Percentiles rank a stretch among this genome's conserved stretches.
Evolutionary conservation across 2,329 filamentous ascomycete genomes (phyloP).

Genomic region (Sporothrix globosa): DNA sequence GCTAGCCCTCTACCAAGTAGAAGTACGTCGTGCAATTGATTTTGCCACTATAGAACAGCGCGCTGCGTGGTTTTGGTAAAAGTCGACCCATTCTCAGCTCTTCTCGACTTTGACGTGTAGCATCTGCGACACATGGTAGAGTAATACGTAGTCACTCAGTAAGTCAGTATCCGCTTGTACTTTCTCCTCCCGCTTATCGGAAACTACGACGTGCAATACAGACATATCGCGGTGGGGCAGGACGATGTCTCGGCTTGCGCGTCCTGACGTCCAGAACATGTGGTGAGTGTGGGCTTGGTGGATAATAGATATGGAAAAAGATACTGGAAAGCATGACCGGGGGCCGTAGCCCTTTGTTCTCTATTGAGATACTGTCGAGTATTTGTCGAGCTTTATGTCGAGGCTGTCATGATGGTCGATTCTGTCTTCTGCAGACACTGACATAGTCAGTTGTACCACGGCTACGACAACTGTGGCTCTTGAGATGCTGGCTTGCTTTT

Average conservation of each 20-base stretch:
- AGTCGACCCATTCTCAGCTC: too few species aligned
- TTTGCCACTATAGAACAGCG: too few species aligned
- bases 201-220: background rate
- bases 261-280: background rate
- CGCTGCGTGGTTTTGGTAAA: too few species aligned
- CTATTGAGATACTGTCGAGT: too few species aligned
- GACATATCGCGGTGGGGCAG: background rate
- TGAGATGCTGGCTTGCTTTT: background rate
- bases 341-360: background rate
- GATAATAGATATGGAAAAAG: background rate
- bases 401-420: too few species aligned
- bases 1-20: background rate
- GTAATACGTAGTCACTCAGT: too few species aligned
- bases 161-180: too few species aligned
- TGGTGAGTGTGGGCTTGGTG: background rate
- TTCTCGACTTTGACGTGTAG: too few species aligned
- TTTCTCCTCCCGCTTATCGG: background rate
- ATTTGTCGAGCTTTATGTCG: too few species aligned
- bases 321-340: slow-evolving; percentile 14
- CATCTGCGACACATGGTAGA: too few species aligned
- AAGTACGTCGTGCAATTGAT: background rate
- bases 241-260: slow-evolving; percentile 9
- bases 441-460: too few species aligned
- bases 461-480: background rate
- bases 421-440: too few species aligned